Evolutionary conservation across 768 basidiomycete genomes (phyloP).

Genomic region (Tricholoma matsutake): DNA sequence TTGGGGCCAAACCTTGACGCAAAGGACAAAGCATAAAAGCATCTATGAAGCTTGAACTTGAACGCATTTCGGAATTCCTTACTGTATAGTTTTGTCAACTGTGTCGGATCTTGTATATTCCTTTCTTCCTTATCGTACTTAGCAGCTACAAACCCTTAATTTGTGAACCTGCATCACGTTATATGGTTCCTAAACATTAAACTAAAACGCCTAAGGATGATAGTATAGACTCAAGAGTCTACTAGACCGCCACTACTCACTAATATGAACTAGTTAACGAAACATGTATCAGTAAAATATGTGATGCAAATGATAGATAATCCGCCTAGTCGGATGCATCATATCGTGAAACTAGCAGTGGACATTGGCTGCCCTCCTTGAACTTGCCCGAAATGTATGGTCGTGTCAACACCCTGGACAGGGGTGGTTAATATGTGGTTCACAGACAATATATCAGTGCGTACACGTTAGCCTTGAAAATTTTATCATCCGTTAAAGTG

Average conservation of each 20-base stretch:
- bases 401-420: constrained; percentile 56
- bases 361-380: constrained; percentile 60
- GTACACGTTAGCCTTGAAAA: constrained; percentile 62
- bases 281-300: background rate
- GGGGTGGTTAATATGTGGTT: background rate
- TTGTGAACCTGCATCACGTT: too few species aligned
- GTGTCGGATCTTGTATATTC: background rate
- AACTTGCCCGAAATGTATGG: constrained; percentile 56
- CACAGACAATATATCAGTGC: constrained; percentile 18
- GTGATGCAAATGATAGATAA: background rate
- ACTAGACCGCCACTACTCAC: background rate
- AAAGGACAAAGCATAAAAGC: background rate
- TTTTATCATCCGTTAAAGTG: constrained; percentile 46
- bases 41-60: background rate
- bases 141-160: background rate
- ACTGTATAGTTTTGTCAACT: background rate
- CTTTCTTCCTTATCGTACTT: background rate
- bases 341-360: constrained; percentile 47
- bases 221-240: background rate
- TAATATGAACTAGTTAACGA: background rate
- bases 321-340: constrained; percentile 6
- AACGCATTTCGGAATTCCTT: background rate
- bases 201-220: background rate
- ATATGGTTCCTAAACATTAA: background rate
- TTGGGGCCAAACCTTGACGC: constrained; percentile 16